These are phyloP conservation scores for Emergomyces pasteurianus DNA, from an alignment of 2,329 filamentous ascomycete genomes.

Conservation along the genomic window DNA sequence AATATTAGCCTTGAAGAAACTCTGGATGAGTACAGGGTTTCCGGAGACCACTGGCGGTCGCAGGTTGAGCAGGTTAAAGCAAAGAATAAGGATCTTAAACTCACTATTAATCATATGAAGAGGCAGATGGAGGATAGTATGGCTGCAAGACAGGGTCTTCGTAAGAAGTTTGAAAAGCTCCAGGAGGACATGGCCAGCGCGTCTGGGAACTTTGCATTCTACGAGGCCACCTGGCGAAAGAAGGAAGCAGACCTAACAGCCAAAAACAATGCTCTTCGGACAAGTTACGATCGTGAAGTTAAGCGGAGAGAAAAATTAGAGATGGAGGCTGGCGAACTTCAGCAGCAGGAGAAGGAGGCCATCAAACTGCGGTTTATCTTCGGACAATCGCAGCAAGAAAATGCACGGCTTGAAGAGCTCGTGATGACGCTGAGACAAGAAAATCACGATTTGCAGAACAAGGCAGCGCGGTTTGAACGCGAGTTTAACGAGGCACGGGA, in stretches of 20 bases:
- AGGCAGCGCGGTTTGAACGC: slow-evolving; percentile 57
- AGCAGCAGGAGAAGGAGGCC: slow-evolving; percentile 62
- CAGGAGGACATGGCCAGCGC: slow-evolving; percentile 78
- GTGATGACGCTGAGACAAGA: slow-evolving; percentile 38
- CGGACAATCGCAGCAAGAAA: slow-evolving; percentile 48
- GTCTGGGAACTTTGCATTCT: slow-evolving; percentile 66
- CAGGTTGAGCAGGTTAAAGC: slow-evolving; percentile 45
- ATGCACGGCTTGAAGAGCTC: slow-evolving; percentile 51
- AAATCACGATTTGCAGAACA: slow-evolving; percentile 60
- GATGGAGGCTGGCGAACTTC: slow-evolving; percentile 47
- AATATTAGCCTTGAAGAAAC: slow-evolving; percentile 50
- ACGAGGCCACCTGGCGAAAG: slow-evolving; percentile 67
- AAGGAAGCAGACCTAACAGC: slow-evolving; percentile 47
- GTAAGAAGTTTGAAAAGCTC: slow-evolving; percentile 68
- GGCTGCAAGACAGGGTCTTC: slow-evolving; percentile 70
- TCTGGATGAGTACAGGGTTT: slow-evolving; percentile 52
- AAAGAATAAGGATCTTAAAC: slow-evolving; percentile 62
- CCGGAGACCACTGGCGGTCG: slow-evolving; percentile 46
- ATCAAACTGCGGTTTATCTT: slow-evolving; percentile 70
- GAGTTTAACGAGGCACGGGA: slow-evolving; percentile 79
- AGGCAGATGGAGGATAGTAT: slow-evolving; percentile 77
- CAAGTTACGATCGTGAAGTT: slow-evolving; percentile 55
- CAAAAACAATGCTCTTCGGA: slow-evolving; percentile 43
- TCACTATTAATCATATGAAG: slow-evolving; percentile 60
- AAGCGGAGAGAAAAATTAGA: slow-evolving; percentile 50